Conservation (phyloP, 768 basidiomycete species). For the Tricholoma sp. region DNA sequence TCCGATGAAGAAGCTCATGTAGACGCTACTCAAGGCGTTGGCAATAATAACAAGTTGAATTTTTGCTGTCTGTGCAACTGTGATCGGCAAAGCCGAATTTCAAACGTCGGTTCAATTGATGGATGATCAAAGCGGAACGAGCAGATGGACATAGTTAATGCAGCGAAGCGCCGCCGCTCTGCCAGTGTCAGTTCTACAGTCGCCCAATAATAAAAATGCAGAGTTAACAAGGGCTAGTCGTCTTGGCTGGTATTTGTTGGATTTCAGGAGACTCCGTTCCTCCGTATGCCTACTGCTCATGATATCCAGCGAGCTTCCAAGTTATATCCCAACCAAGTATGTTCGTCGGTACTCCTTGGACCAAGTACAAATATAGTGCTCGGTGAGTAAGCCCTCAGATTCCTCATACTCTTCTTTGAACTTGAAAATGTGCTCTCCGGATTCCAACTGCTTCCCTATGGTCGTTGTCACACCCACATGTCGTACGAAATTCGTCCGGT, state of each 20-base stretch:
- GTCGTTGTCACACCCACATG: conserved; percentile 27
- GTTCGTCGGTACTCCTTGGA: conserved; percentile 6
- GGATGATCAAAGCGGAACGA: no score
- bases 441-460: conserved; percentile 12
- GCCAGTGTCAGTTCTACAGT: not conserved
- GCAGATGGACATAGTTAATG: no score
- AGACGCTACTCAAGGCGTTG: no score
- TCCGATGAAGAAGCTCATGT: no score
- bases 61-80: no score
- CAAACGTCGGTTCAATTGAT: no score
- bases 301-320: conserved; percentile 1
- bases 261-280: not conserved
- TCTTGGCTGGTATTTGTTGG: not conserved
- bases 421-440: conserved; percentile 14
- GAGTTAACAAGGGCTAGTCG: not conserved
- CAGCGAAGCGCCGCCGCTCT: no score
- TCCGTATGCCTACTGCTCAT: not conserved
- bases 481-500: conserved; percentile 27
- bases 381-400: conserved; percentile 8
- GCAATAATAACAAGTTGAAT: no score
- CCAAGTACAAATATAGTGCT: not conserved
- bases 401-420: conserved; percentile 17
- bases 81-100: no score
- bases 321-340: conserved; percentile 3
- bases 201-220: not conserved